These are phyloP conservation scores for Coniochaeta prunicola DNA, from an alignment of 2,329 filamentous ascomycete species.

Conservation along the genomic window DNA sequence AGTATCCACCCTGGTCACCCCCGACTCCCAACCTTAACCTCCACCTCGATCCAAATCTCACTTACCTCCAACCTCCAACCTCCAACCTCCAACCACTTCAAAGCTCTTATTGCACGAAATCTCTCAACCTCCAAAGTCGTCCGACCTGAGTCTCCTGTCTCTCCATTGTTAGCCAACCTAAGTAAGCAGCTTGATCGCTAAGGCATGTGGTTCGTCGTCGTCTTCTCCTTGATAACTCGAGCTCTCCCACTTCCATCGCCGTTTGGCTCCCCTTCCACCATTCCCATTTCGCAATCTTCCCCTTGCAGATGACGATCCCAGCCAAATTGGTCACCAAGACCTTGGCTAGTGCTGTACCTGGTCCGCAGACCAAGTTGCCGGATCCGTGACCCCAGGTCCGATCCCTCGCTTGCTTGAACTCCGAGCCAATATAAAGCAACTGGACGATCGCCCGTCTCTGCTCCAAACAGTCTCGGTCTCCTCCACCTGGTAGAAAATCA, in stretches of 20 bases:
- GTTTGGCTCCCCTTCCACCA: not conserved
- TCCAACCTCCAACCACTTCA: not conserved
- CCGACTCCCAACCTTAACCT: not conserved
- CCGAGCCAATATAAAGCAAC: not conserved
- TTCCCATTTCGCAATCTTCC: not conserved
- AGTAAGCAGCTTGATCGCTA: too few relatives aligned
- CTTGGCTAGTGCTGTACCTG: not conserved
- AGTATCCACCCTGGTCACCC: not conserved
- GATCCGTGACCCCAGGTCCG: not conserved
- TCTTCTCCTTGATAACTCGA: too few relatives aligned
- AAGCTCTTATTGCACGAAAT: too few relatives aligned
- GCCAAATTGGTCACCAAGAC: not conserved
- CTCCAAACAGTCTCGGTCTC: not conserved
- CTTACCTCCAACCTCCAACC: not conserved
- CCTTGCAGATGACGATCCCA: not conserved
- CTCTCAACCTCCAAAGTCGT: not conserved
- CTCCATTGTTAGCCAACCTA: too few relatives aligned
- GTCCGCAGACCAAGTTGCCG: not conserved
- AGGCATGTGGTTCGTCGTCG: too few relatives aligned
- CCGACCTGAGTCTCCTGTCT: too few relatives aligned
- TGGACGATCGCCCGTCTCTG: not conserved
- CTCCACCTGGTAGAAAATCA: not conserved
- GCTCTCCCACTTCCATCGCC: too few relatives aligned
- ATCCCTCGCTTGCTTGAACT: not conserved
- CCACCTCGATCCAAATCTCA: not conserved